Conservation (phyloP, 2,329 filamentous ascomycete genomes). For the Furcasterigmium sp. region DNA sequence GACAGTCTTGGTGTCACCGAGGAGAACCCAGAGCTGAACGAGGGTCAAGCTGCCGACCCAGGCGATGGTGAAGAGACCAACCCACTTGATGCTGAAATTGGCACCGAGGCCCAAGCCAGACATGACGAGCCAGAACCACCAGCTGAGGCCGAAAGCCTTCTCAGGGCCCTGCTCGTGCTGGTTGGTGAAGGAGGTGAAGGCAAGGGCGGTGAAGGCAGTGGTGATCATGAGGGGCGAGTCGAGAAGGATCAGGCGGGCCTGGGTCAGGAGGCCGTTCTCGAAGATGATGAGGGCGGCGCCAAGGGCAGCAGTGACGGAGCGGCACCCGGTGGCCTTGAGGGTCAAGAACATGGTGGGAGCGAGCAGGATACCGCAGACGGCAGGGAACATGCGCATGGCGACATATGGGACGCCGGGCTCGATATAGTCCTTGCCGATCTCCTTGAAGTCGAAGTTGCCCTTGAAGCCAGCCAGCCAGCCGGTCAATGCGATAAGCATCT, state of each 20-base stretch:
- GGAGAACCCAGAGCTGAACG: slow-evolving; percentile 89
- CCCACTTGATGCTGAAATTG: slow-evolving; percentile 97
- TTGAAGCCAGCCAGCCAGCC: slow-evolving; percentile 94
- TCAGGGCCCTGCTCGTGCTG: slow-evolving; percentile 89
- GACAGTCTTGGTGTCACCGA: slow-evolving; percentile 83
- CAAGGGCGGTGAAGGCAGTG: slow-evolving; percentile 84
- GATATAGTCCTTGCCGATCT: slow-evolving; percentile 97
- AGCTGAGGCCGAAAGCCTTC: slow-evolving; percentile 81
- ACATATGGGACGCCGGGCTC: slow-evolving; percentile 95
- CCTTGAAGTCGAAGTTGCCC: slow-evolving; percentile 97
- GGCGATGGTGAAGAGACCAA: slow-evolving; percentile 95
- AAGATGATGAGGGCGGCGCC: slow-evolving; percentile 87
- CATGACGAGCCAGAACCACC: slow-evolving; percentile 96
- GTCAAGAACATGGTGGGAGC: slow-evolving; percentile 94
- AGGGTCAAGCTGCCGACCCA: slow-evolving; percentile 92
- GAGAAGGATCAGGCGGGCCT: slow-evolving; percentile 91
- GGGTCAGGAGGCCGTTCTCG: slow-evolving; percentile 92
- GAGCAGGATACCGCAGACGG: slow-evolving; percentile 79
- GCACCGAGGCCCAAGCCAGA: slow-evolving; percentile 85
- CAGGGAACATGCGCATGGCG: slow-evolving; percentile 91
- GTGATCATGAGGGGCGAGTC: slow-evolving; percentile 93
- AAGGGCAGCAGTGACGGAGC: slow-evolving; percentile 76
- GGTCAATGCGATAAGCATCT: slow-evolving; percentile 91
- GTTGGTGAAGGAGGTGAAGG: slow-evolving; percentile 91
- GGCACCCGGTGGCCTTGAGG: slow-evolving; percentile 84